Evolutionary conservation across 1,139 yeast genomes (phyloP), one percentile per base, ranked within the genome.

Genomic region (Komagataea norvegica): DNA sequence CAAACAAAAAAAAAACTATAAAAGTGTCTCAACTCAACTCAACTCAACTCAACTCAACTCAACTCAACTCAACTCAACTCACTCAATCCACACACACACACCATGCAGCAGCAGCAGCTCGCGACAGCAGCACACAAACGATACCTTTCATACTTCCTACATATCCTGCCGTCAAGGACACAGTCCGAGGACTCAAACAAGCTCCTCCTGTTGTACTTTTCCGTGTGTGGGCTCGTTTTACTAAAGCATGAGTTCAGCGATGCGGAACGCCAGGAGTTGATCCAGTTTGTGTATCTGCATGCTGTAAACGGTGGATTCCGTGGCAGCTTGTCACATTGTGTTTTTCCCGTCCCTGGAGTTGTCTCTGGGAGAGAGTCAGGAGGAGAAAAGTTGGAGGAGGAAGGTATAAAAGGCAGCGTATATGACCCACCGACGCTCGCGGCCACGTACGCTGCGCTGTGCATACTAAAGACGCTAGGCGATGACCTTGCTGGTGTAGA

Each of bases 141-240:
- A n/a, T 26, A 26, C 3, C 8, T 26, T 6, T 26, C 29, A 10
- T 27, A 22, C 30, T 39, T 35, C 25, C 58, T 78, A 28, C 66
- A 65, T 8, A 56, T 74, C 9, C 61, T 78, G 9, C 85, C 86
- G 0, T 45, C 72, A 0, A 57, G 61, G 30, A 67, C 64, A 9
- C 77, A 76, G 48, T 55, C 67, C 0, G 80, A 77, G 43, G 95
- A 84, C 52, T 71, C 87, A 17, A 80, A 80, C 45, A 77, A 73
- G 42, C 56, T 83, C 15, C 73, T 89, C 6, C 55, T 86, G 21
- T 68, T 78, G 1, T 83, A 77, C 56, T 85, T 86, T 55, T 69
- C 85, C 42, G 57, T 85, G 2, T 70, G 76, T 20, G 88, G 88
- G 0, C 65, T 86, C 17, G 72, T 69, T 13, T 47, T 83, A 8